These are phyloP conservation scores for Onygenales sp. DNA, from an alignment of 2,329 filamentous ascomycete species.

Conservation along the genomic window DNA sequence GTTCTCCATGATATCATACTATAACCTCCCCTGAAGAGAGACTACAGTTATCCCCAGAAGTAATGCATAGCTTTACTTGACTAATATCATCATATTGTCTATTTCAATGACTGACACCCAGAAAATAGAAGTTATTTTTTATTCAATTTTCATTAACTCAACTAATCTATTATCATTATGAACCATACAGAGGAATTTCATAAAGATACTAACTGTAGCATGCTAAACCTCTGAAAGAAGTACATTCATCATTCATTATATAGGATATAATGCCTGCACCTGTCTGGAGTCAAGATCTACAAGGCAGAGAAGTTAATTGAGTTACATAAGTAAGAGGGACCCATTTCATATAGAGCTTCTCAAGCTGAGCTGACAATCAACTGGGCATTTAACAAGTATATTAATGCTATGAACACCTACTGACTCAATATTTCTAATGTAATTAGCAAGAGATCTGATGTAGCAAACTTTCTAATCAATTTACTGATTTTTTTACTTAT, in stretches of 20 bases:
- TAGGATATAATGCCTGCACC: no score
- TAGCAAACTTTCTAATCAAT: slow-evolving; percentile 38
- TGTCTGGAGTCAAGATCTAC: slow-evolving; percentile 16
- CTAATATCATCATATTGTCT: not conserved
- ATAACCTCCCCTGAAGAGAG: no score
- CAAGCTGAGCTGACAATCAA: slow-evolving; percentile 49
- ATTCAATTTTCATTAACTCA: no score
- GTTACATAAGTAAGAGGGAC: slow-evolving; percentile 51
- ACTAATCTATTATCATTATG: no score
- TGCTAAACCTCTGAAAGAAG: not conserved
- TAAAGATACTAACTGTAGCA: no score
- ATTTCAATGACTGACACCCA: no score
- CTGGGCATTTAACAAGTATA: slow-evolving; percentile 56
- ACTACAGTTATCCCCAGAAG: no score
- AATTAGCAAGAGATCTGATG: slow-evolving; percentile 26
- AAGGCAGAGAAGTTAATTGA: slow-evolving; percentile 25
- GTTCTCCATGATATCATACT: no score
- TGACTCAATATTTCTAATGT: slow-evolving; percentile 45
- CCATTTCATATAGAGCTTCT: slow-evolving; percentile 50
- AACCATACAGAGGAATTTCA: no score
- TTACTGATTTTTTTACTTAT: slow-evolving; percentile 33
- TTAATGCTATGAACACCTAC: slow-evolving; percentile 50
- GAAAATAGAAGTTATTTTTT: no score
- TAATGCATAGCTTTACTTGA: not conserved
- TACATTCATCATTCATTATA: slow-evolving; percentile 9